These are phyloP conservation scores for Canna indica DNA, from an alignment of 176 grass and related monocot genomes.

Conservation along the genomic window DNA sequence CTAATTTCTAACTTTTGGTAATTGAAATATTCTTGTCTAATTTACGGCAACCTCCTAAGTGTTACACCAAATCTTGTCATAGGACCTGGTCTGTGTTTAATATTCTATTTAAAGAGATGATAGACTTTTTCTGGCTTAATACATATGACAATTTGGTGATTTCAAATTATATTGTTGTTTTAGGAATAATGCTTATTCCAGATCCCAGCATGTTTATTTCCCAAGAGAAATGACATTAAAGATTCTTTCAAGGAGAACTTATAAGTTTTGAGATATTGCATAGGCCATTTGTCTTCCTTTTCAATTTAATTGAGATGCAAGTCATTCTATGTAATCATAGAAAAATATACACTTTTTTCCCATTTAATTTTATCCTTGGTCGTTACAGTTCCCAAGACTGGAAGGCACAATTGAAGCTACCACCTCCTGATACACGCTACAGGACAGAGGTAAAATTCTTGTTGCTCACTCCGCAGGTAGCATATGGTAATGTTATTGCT, in stretches of 20 bases:
- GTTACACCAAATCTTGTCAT: not conserved
- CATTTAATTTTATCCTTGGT: constrained; percentile 6
- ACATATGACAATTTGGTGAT: not conserved
- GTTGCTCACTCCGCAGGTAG: not conserved
- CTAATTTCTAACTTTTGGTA: not conserved
- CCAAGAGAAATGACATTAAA: not conserved
- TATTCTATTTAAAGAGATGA: not conserved
- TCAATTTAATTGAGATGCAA: not conserved
- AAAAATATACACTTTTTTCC: not conserved
- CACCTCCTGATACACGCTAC: constrained; percentile 68
- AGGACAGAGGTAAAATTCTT: constrained; percentile 57
- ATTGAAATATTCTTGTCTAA: too few relatives aligned
- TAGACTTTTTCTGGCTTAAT: not conserved
- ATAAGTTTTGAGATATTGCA: not conserved
- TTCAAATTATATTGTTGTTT: not conserved
- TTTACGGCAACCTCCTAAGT: too few relatives aligned
- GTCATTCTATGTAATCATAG: not conserved
- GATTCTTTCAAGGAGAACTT: not conserved
- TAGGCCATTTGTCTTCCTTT: not conserved
- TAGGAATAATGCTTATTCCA: not conserved
- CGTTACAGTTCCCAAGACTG: constrained; percentile 68
- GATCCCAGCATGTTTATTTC: not conserved
- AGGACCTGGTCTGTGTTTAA: not conserved
- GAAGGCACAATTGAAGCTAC: constrained; percentile 71
- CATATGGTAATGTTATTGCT: not conserved